A percentile compares a stretch with the other conserved stretches of the same genome.
phyloP scores from a whole-genome alignment of 208 protist species.

The Leishmania gerbilli region DNA sequence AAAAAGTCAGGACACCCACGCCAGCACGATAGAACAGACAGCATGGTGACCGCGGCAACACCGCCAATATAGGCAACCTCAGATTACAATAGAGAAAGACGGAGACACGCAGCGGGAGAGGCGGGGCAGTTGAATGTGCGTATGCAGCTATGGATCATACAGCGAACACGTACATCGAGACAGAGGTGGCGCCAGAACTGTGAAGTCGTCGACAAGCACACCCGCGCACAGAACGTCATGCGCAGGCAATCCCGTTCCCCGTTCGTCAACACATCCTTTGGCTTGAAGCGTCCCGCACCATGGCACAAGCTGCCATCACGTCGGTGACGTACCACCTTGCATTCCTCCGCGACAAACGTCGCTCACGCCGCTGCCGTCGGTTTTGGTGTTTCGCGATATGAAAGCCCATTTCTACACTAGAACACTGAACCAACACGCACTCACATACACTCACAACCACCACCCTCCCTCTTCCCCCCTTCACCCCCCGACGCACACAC shows the following conservation, averaged over 20 bases:
- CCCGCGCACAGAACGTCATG: background rate
- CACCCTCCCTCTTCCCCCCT: background rate
- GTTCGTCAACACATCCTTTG: background rate
- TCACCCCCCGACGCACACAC: background rate
- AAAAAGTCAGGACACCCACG: background rate
- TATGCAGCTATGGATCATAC: background rate
- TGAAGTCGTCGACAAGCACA: background rate
- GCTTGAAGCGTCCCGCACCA: background rate
- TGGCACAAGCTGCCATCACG: background rate
- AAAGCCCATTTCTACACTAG: slow-evolving; percentile 1
- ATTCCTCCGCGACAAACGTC: background rate
- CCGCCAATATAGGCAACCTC: background rate
- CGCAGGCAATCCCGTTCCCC: no score
- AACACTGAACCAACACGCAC: background rate
- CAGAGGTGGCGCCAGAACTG: no score
- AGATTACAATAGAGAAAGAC: no score
- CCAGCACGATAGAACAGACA: background rate
- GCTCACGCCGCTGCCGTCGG: background rate
- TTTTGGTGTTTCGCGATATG: background rate
- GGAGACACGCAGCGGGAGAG: background rate
- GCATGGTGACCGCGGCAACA: background rate
- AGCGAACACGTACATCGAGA: background rate
- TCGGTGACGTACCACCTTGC: background rate
- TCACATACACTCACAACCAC: background rate
- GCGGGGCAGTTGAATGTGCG: background rate